phyloP scores from a whole-genome alignment of 2,329 filamentous ascomycete genomes.

The Calycina herbarum region DNA sequence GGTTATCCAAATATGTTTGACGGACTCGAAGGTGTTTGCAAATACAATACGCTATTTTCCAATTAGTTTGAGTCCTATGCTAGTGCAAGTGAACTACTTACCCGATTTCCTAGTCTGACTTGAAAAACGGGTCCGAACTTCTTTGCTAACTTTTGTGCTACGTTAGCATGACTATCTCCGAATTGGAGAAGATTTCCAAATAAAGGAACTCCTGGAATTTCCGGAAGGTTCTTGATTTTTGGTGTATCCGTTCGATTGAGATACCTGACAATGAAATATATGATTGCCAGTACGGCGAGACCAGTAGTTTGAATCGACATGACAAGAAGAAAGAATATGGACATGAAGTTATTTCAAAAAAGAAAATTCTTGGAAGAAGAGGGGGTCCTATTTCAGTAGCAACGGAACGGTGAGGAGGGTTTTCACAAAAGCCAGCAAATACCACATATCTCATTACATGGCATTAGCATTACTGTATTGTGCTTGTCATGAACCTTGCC shows the following conservation, averaged over 20 bases:
- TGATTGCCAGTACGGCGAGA: constrained; percentile 32
- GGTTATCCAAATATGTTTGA: constrained; percentile 73
- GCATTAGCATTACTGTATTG: not conserved
- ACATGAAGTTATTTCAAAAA: not conserved
- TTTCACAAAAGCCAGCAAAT: not conserved
- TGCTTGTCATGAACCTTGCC: not conserved
- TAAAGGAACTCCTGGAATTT: constrained; percentile 60
- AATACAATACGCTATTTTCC: constrained; percentile 64
- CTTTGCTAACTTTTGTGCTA: constrained; percentile 56
- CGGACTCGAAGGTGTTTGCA: constrained; percentile 74
- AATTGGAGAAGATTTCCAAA: constrained; percentile 65
- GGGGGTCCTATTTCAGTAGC: not conserved
- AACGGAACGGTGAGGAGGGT: not conserved
- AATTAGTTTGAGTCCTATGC: not conserved
- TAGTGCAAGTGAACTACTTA: constrained; percentile 35
- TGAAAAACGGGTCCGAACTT: constrained; percentile 67
- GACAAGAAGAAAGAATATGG: not conserved
- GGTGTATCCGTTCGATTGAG: constrained; percentile 54
- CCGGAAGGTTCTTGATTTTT: constrained; percentile 61
- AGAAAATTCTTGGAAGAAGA: not conserved
- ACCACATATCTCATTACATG: not conserved
- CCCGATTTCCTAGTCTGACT: constrained; percentile 66
- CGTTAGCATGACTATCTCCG: constrained; percentile 55
- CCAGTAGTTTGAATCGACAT: constrained; percentile 30
- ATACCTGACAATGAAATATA: constrained; percentile 32